These are phyloP conservation scores for Mortierella sp. DNA, from an alignment of 371 early-diverging fungal species.

Conservation along the genomic window DNA sequence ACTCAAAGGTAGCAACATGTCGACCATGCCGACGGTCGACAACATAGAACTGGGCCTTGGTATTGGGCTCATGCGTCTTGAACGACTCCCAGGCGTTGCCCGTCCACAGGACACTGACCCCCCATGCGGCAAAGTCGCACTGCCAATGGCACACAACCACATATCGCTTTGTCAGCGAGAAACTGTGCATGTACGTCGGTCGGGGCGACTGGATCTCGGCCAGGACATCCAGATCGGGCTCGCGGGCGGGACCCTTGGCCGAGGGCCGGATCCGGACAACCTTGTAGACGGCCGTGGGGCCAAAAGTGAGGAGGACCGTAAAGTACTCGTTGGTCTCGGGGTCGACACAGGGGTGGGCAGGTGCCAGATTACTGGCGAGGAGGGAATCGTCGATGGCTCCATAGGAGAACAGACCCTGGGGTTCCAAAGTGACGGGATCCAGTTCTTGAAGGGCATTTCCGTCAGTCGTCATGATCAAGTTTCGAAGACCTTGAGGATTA, in stretches of 20 bases:
- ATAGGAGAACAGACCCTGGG: constrained; percentile 65
- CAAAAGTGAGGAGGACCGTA: constrained; percentile 59
- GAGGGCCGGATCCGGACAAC: constrained; percentile 43
- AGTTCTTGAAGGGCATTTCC: constrained; percentile 71
- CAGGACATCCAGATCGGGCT: constrained; percentile 58
- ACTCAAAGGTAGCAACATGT: constrained; percentile 64
- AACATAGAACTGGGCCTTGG: constrained; percentile 63
- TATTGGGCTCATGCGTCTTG: constrained; percentile 55
- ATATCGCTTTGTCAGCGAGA: constrained; percentile 68
- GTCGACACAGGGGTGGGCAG: constrained; percentile 72
- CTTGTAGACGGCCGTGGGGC: constrained; percentile 55
- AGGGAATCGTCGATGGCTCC: constrained; percentile 59
- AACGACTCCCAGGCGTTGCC: constrained; percentile 60
- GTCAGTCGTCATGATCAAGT: constrained; percentile 70
- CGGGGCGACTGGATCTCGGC: constrained; percentile 61
- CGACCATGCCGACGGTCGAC: constrained; percentile 61
- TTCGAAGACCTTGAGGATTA: constrained; percentile 20
- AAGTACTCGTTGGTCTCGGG: constrained; percentile 64
- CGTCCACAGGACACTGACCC: constrained; percentile 60
- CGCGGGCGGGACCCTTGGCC: constrained; percentile 39
- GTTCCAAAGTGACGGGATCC: constrained; percentile 71
- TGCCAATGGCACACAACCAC: constrained; percentile 68
- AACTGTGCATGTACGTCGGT: constrained; percentile 73
- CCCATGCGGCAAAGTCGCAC: constrained; percentile 58
- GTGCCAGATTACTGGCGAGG: constrained; percentile 61